Conservation (phyloP, 139 green algal species). For the Tetraselmis striata region DNA sequence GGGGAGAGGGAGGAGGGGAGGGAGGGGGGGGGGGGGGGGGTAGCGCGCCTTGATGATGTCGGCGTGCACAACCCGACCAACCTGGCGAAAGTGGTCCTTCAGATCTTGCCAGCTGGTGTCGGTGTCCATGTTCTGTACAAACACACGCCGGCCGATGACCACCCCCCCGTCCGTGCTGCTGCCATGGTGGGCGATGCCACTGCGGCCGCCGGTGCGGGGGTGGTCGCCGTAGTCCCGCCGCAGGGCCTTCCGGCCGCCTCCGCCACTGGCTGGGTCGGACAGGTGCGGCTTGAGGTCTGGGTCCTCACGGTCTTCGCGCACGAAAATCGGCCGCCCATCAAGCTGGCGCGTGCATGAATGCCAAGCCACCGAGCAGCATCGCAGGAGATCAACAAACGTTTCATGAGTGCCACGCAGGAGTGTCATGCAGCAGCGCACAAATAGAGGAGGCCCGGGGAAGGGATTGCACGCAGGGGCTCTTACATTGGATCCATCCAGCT, state of each 20-base stretch:
- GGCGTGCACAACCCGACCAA: slow-evolving; percentile 46
- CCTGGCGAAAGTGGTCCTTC: slow-evolving; percentile 67
- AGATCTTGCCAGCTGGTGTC: slow-evolving; percentile 58
- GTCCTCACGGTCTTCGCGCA: slow-evolving; percentile 32
- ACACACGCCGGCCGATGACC: slow-evolving; percentile 39
- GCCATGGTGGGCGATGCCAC: not conserved
- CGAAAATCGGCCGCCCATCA: not conserved
- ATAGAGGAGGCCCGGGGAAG: not conserved
- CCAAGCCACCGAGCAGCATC: not conserved
- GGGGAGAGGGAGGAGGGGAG: no score
- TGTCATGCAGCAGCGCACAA: not conserved
- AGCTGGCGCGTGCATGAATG: not conserved
- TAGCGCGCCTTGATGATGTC: slow-evolving; percentile 33
- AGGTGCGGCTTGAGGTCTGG: not conserved
- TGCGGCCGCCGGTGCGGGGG: not conserved
- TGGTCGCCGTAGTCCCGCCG: not conserved
- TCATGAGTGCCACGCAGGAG: not conserved
- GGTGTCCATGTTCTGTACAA: slow-evolving; percentile 60
- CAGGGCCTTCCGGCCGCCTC: not conserved
- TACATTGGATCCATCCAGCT: slow-evolving; percentile 53
- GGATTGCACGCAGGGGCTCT: not conserved
- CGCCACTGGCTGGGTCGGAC: not conserved
- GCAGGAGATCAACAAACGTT: not conserved
- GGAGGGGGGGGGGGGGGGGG: no score
- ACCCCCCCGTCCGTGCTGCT: not conserved